A percentile compares a stretch with the other conserved stretches of the same genome.
These are phyloP conservation scores for Sphaerulina populicola DNA, from an alignment of 2,329 filamentous ascomycete genomes.

Conservation along the genomic window DNA sequence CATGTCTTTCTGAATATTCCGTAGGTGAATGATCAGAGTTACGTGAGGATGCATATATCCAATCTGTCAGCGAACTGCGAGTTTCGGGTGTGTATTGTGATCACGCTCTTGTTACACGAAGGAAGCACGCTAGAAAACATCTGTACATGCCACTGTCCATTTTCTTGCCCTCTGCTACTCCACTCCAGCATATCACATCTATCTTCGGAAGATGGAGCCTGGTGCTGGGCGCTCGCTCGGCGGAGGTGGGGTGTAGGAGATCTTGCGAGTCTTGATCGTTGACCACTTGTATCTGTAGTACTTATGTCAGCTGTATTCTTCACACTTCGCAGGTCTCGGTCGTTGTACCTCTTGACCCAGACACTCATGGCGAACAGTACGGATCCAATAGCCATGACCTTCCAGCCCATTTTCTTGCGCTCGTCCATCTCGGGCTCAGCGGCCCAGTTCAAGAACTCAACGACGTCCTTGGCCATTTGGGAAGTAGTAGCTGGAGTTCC, in stretches of 20 bases:
- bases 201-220: constrained; percentile 25
- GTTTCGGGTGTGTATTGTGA: constrained; percentile 7
- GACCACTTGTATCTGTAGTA: constrained; percentile 80
- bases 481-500: constrained; percentile 87
- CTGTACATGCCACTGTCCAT: constrained; percentile 21
- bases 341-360: constrained; percentile 76
- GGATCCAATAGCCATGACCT: constrained; percentile 74
- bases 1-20: no score
- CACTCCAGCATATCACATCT: constrained; percentile 5
- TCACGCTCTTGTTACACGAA: constrained; percentile 20
- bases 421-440: constrained; percentile 99
- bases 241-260: constrained; percentile 37
- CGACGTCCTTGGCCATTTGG: constrained; percentile 99
- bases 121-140: constrained; percentile 23
- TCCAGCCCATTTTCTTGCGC: constrained; percentile 99
- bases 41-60: no score
- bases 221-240: constrained; percentile 16
- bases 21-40: no score
- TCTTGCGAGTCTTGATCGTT: constrained; percentile 88
- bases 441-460: constrained; percentile 98
- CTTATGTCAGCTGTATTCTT: constrained; percentile 25
- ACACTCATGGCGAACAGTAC: constrained; percentile 79
- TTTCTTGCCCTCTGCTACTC: constrained; percentile 4
- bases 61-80: no score
- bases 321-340: not conserved